Evolutionary conservation across 345 rosid genomes (phyloP).

Genomic region (Psidium friedrichsthalianum): DNA sequence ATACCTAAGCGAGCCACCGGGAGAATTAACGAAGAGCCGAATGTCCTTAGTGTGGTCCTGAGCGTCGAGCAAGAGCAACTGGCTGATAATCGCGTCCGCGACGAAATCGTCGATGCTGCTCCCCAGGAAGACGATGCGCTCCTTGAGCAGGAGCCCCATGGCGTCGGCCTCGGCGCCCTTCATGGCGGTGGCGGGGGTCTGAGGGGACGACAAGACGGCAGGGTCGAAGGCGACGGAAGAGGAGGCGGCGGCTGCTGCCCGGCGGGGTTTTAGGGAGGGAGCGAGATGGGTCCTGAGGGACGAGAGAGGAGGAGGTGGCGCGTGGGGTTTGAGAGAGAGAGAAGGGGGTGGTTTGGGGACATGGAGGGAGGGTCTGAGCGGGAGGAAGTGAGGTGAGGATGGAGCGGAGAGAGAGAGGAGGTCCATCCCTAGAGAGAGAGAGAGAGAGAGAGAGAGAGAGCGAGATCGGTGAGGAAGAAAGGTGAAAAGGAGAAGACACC

Average conservation of each 20-base stretch:
- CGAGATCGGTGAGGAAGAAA: constrained; percentile 1
- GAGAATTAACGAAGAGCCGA: constrained; percentile 71
- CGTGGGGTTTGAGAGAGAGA: constrained; percentile 11
- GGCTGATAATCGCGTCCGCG: constrained; percentile 83
- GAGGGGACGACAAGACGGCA: constrained; percentile 18
- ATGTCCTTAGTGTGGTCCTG: constrained; percentile 86
- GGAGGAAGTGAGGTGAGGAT: constrained; percentile 20
- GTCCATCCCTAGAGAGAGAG: neutral
- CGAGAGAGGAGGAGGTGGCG: neutral
- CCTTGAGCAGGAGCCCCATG: constrained; percentile 77
- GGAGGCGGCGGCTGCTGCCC: constrained; percentile 3
- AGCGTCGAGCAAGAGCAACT: constrained; percentile 78
- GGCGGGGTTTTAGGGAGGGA: neutral
- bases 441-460: neutral
- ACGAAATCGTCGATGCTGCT: constrained; percentile 68
- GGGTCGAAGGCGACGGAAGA: neutral
- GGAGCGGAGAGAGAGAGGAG: constrained; percentile 5
- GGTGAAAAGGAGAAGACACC: neutral
- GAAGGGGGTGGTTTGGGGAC: constrained; percentile 3
- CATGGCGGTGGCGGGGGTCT: constrained; percentile 55
- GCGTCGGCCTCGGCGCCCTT: constrained; percentile 72
- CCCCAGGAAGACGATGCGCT: constrained; percentile 79
- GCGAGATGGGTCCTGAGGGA: constrained; percentile 11
- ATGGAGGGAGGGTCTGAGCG: constrained; percentile 12
- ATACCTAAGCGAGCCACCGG: constrained; percentile 93